These are phyloP conservation scores for Coemansia sp. DNA, from an alignment of 192 early-diverging fungal species.

Conservation along the genomic window DNA sequence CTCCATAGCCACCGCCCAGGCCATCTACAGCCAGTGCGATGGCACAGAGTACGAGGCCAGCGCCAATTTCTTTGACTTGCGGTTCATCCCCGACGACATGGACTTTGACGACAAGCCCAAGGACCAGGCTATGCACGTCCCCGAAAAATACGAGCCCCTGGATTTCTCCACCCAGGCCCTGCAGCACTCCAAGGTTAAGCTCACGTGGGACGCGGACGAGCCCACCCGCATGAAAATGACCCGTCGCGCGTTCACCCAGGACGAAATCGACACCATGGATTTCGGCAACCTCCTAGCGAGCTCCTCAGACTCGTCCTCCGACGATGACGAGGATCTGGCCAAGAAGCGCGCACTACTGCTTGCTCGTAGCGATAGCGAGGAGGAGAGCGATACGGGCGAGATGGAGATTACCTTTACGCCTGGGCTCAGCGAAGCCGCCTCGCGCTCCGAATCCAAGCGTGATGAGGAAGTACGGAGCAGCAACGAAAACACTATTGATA, in stretches of 20 bases:
- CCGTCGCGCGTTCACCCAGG: constrained; percentile 78
- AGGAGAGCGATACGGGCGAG: constrained; percentile 55
- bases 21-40: constrained; percentile 82
- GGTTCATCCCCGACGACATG: constrained; percentile 91
- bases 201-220: constrained; percentile 97
- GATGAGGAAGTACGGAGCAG: constrained; percentile 27
- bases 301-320: constrained; percentile 54
- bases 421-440: constrained; percentile 72
- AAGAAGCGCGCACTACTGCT: constrained; percentile 48
- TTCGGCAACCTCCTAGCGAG: constrained; percentile 87
- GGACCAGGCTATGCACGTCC: constrained; percentile 58
- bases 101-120: constrained; percentile 73
- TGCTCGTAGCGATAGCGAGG: constrained; percentile 25
- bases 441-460: constrained; percentile 55
- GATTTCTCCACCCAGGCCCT: constrained; percentile 79
- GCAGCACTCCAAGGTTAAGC: constrained; percentile 88
- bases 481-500: constrained; percentile 83
- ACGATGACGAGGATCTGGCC: constrained; percentile 56
- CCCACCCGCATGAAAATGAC: constrained; percentile 76
- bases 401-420: constrained; percentile 97
- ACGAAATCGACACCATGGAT: constrained; percentile 89
- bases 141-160: constrained; percentile 67
- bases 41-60: constrained; percentile 88
- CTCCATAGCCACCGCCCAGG: constrained; percentile 72
- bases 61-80: constrained; percentile 91